These are phyloP conservation scores for Phyllosticta paracitricarpa DNA, from an alignment of 2,329 filamentous ascomycete species.

Conservation along the genomic window DNA sequence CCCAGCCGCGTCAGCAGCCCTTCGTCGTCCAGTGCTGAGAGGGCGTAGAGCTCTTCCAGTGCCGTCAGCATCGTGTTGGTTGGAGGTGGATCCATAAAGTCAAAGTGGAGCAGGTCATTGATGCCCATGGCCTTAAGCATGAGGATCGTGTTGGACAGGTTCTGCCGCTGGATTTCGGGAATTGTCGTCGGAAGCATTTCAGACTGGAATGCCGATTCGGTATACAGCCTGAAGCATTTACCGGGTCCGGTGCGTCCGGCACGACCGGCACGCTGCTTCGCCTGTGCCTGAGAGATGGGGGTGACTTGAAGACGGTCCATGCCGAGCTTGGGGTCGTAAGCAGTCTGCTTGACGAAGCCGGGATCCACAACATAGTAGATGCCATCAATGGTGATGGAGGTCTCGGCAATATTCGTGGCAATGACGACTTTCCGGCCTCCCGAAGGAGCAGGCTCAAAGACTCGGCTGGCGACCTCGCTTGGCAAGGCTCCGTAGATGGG, in stretches of 20 bases:
- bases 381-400: slow-evolving; percentile 93
- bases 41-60: slow-evolving; percentile 85
- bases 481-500: slow-evolving; percentile 95
- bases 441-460: slow-evolving; percentile 85
- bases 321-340: slow-evolving; percentile 90
- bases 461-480: slow-evolving; percentile 83
- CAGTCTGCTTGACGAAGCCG: slow-evolving; percentile 95
- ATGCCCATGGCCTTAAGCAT: slow-evolving; percentile 99
- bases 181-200: slow-evolving; percentile 97
- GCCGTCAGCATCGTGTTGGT: slow-evolving; percentile 97
- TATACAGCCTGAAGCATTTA: slow-evolving; percentile 93
- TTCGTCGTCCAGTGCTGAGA: slow-evolving; percentile 89
- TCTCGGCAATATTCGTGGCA: slow-evolving; percentile 96
- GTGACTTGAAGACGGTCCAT: slow-evolving; percentile 97
- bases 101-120: slow-evolving; percentile 92
- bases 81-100: slow-evolving; percentile 97
- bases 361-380: slow-evolving; percentile 97
- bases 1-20: slow-evolving; percentile 84
- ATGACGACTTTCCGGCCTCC: slow-evolving; percentile 91
- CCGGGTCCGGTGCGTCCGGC: slow-evolving; percentile 91
- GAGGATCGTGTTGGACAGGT: slow-evolving; percentile 82
- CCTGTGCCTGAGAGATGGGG: slow-evolving; percentile 92
- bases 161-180: slow-evolving; percentile 92
- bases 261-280: slow-evolving; percentile 85
- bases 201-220: slow-evolving; percentile 86